A percentile compares a stretch with the other conserved stretches of the same genome.
These are phyloP conservation scores for Boletus vinaceobasis DNA, from an alignment of 768 basidiomycete species.

Conservation along the genomic window DNA sequence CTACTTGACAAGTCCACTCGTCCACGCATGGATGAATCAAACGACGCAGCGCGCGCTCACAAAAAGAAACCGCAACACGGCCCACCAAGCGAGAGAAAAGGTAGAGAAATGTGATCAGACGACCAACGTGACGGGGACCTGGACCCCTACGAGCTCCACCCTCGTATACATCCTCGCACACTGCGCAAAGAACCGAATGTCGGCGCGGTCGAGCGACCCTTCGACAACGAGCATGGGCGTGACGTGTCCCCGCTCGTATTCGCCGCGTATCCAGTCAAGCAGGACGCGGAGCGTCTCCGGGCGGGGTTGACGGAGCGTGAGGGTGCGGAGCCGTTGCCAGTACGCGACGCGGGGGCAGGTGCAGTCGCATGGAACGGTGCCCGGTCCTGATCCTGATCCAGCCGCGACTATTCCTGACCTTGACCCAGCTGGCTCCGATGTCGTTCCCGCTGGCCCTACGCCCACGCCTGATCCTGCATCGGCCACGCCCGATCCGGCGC, in stretches of 20 bases:
- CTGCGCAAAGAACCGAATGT: conserved; percentile 16
- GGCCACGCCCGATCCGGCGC: neutral
- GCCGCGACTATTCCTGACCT: neutral
- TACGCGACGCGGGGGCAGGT: conserved; percentile 5
- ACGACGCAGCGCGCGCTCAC: neutral
- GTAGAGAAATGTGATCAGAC: conserved; percentile 1
- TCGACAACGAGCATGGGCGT: conserved; percentile 20
- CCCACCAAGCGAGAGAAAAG: neutral
- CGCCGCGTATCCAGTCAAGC: conserved; percentile 21
- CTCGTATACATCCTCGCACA: conserved; percentile 7
- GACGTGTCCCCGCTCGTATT: conserved; percentile 5
- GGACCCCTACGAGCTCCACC: conserved; percentile 14
- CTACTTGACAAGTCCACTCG: neutral
- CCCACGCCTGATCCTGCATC: neutral
- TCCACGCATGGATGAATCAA: neutral
- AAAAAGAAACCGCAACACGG: neutral
- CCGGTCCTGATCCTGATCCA: neutral
- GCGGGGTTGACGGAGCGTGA: conserved; percentile 24
- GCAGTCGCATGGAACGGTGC: neutral
- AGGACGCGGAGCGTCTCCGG: conserved; percentile 18
- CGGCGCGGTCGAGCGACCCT: conserved; percentile 11
- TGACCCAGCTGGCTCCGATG: neutral
- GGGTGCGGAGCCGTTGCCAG: conserved; percentile 20
- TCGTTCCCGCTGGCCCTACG: neutral
- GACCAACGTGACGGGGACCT: neutral